Percentiles rank a stretch among this genome's conserved stretches.
These are phyloP conservation scores for Xylaria sp. DNA, from an alignment of 2,329 filamentous ascomycete genomes.

Conservation along the genomic window DNA sequence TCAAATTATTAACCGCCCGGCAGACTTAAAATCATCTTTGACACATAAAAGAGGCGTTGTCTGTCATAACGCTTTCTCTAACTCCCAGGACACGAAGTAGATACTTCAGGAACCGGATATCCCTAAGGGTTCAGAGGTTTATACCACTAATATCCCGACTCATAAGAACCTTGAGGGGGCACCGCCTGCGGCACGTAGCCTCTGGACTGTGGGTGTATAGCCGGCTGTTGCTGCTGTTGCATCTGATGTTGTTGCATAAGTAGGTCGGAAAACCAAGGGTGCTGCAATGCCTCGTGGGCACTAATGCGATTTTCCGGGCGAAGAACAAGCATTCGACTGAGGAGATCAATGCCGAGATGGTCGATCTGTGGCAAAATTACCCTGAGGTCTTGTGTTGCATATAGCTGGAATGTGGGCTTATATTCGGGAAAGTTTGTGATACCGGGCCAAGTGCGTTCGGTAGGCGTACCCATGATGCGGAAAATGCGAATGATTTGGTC, in stretches of 20 bases:
- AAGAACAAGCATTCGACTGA: slow-evolving; percentile 91
- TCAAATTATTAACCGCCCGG: slow-evolving; percentile 3
- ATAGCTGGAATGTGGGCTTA: slow-evolving; percentile 94
- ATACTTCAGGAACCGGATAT: background rate
- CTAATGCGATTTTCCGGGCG: slow-evolving; percentile 91
- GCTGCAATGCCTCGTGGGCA: slow-evolving; percentile 84
- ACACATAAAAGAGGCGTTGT: background rate
- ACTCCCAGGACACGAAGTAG: slow-evolving; percentile 6
- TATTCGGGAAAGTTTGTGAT: slow-evolving; percentile 98
- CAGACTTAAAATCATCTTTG: background rate
- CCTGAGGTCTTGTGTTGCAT: slow-evolving; percentile 89
- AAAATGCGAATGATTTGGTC: slow-evolving; percentile 98
- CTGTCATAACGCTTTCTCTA: background rate
- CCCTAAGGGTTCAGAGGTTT: background rate
- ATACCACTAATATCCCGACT: slow-evolving; percentile 44
- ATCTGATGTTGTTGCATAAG: slow-evolving; percentile 67
- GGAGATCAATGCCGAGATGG: slow-evolving; percentile 82
- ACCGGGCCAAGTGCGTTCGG: slow-evolving; percentile 93
- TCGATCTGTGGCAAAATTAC: slow-evolving; percentile 93
- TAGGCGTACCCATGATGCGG: slow-evolving; percentile 97
- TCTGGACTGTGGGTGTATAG: slow-evolving; percentile 56
- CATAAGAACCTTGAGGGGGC: slow-evolving; percentile 47
- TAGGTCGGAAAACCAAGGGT: slow-evolving; percentile 91
- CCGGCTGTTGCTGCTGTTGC: slow-evolving; percentile 53
- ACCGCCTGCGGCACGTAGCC: slow-evolving; percentile 47